Conservation (phyloP, 108 stramenopile species). For the Seminavis robusta region DNA sequence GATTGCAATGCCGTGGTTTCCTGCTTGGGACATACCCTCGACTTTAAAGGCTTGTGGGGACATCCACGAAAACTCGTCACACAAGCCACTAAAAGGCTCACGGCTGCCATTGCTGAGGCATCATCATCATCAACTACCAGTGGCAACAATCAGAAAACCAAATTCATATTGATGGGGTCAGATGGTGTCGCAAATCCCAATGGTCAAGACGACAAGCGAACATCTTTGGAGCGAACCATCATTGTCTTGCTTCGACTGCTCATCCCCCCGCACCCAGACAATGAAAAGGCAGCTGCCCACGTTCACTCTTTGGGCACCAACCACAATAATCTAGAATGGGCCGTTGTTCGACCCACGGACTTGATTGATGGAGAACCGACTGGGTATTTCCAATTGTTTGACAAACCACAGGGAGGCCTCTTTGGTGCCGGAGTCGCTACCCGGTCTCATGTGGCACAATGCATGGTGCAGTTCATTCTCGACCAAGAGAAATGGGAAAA, state of each 20-base stretch:
- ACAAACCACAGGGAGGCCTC: slow-evolving; percentile 7
- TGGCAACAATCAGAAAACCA: slow-evolving; percentile 9
- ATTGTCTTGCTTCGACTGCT: slow-evolving; percentile 32
- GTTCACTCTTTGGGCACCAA: slow-evolving; percentile 7
- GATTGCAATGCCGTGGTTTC: slow-evolving; percentile 41
- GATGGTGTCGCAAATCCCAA: slow-evolving; percentile 50
- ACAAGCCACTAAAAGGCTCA: slow-evolving; percentile 16
- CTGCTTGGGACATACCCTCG: slow-evolving; percentile 42
- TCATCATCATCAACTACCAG: too few relatives aligned
- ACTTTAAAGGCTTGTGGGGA: slow-evolving; percentile 31
- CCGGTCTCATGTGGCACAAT: slow-evolving; percentile 14
- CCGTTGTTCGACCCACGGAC: slow-evolving; percentile 54
- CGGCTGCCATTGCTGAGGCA: slow-evolving; percentile 14
- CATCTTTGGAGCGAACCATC: slow-evolving; percentile 24
- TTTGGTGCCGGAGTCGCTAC: slow-evolving; percentile 9
- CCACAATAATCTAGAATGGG: slow-evolving; percentile 26
- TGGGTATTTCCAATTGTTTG: too few relatives aligned
- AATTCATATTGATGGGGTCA: slow-evolving; percentile 60
- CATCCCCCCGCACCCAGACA: slow-evolving; percentile 58
- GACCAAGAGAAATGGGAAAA: slow-evolving; percentile 12
- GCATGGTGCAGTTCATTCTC: slow-evolving; percentile 8
- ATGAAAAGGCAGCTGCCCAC: slow-evolving; percentile 49
- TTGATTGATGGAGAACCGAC: slow-evolving; percentile 22
- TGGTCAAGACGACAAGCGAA: slow-evolving; percentile 30
- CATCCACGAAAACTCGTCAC: slow-evolving; percentile 26